phyloP scores from a whole-genome alignment of 306 rosid species.

The Corylus heterophylla region DNA sequence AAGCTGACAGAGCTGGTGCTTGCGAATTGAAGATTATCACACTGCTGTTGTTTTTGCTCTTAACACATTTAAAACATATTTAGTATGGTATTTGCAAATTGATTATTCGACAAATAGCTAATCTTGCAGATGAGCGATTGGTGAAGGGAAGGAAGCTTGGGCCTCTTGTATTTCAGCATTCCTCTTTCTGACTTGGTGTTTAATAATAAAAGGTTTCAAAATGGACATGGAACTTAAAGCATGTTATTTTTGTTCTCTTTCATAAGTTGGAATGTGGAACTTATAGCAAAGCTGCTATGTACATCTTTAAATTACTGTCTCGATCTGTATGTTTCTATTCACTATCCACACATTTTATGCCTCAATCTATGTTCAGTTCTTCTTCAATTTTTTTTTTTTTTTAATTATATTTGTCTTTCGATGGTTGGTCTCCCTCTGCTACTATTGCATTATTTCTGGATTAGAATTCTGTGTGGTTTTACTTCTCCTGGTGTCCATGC shows the following conservation, averaged over 20 bases:
- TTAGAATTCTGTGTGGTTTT: too few relatives aligned
- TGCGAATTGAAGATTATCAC: neutral
- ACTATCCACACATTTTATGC: conserved; percentile 11
- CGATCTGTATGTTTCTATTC: neutral
- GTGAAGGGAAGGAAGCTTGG: conserved; percentile 23
- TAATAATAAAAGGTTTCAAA: conserved; percentile 27
- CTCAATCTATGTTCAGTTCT: neutral
- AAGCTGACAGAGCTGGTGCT: neutral
- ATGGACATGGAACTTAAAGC: conserved; percentile 17
- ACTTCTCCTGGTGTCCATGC: too few relatives aligned
- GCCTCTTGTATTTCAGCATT: conserved; percentile 12
- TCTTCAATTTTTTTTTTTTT: neutral
- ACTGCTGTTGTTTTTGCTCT: neutral
- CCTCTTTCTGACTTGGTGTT: conserved; percentile 11
- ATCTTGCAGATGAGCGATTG: conserved; percentile 42
- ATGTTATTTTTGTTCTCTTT: conserved; percentile 15
- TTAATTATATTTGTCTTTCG: neutral
- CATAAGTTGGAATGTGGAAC: neutral
- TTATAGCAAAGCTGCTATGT: neutral
- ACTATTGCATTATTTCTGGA: too few relatives aligned
- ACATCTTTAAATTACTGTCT: conserved; percentile 13
- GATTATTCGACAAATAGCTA: conserved; percentile 17
- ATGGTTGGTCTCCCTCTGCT: neutral
- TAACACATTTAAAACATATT: neutral
- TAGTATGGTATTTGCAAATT: conserved; percentile 13